These are phyloP conservation scores for Leptographium wingfieldii DNA, from an alignment of 2,329 filamentous ascomycete genomes.

Conservation along the genomic window DNA sequence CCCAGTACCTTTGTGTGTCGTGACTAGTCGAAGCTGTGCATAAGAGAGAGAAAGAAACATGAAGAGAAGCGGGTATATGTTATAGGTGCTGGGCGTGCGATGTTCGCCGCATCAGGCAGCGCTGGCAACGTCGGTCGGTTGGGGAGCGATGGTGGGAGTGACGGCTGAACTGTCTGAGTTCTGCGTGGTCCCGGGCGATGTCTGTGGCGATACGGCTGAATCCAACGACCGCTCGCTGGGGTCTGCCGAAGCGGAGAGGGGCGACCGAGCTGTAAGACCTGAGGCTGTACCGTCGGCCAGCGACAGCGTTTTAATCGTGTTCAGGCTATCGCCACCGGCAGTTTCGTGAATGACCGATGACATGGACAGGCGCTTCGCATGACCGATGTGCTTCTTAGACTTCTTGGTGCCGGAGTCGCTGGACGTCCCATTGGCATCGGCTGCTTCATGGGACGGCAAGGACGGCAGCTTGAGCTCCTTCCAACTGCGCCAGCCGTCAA, in stretches of 20 bases:
- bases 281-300: background rate
- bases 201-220: too few relatives aligned
- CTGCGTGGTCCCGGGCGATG: background rate
- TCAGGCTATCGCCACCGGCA: background rate
- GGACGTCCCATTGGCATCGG: background rate
- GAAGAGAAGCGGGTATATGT: background rate
- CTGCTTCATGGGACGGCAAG: background rate
- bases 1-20: background rate
- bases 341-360: background rate
- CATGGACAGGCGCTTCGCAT: conserved; percentile 4
- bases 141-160: background rate
- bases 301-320: conserved; percentile 1
- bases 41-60: too few relatives aligned
- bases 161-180: too few relatives aligned
- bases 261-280: background rate
- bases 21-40: background rate
- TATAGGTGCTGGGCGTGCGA: background rate
- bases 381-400: conserved; percentile 1
- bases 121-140: background rate
- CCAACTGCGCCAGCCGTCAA: conserved; percentile 96
- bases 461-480: conserved; percentile 53
- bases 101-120: background rate
- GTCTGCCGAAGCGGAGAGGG: background rate
- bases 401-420: conserved; percentile 17
- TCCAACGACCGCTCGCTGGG: background rate